Conservation (phyloP, 2,329 filamentous ascomycete genomes). For the Xylaria sp. region DNA sequence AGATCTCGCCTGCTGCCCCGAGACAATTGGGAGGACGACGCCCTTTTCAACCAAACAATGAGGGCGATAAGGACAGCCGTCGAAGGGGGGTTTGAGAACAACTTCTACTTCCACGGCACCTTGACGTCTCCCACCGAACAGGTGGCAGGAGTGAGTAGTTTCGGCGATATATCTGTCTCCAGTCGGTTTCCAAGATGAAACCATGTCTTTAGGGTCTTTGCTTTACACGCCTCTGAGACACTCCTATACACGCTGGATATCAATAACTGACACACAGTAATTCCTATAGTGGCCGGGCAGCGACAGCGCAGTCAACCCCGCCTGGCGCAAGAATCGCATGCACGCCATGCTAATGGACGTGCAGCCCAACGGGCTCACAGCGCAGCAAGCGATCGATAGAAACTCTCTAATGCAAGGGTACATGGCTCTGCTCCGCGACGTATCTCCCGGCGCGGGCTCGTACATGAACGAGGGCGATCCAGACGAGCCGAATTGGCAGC, state of each 20-base stretch:
- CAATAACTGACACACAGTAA: background rate
- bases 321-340: constrained; percentile 55
- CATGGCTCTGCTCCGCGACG: constrained; percentile 47
- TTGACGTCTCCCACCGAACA: constrained; percentile 48
- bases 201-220: background rate
- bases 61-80: constrained; percentile 50
- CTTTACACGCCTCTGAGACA: background rate
- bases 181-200: background rate
- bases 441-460: constrained; percentile 56
- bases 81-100: constrained; percentile 49
- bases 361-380: constrained; percentile 39
- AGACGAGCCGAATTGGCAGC: constrained; percentile 58
- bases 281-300: constrained; percentile 44
- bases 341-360: constrained; percentile 51
- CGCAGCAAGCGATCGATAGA: constrained; percentile 42
- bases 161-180: background rate
- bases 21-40: constrained; percentile 46
- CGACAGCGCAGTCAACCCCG: constrained; percentile 55
- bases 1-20: constrained; percentile 51
- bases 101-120: constrained; percentile 52
- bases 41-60: constrained; percentile 45
- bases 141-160: constrained; percentile 41
- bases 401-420: constrained; percentile 44
- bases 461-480: constrained; percentile 67
- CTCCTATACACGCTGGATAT: background rate